phyloP scores from a whole-genome alignment of 139 green algal species.

The Micromonas pusilla region DNA sequence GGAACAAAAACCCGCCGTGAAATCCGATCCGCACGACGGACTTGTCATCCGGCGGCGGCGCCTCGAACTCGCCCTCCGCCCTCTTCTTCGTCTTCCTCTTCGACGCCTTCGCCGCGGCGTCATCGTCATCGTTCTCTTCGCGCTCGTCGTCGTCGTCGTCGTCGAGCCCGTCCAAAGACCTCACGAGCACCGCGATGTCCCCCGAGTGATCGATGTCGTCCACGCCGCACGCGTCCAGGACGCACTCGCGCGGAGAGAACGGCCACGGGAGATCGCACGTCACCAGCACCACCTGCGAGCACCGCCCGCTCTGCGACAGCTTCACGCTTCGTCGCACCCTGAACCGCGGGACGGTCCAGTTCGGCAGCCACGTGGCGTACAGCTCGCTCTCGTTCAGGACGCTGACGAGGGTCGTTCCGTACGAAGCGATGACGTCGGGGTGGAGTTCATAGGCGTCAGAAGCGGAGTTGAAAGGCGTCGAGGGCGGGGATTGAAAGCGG shows the following conservation, averaged over 20 bases:
- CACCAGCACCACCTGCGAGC: neutral
- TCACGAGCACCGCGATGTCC: neutral
- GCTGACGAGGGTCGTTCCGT: too few species aligned
- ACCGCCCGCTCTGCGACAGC: neutral
- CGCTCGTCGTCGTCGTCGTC: too few species aligned
- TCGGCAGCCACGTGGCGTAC: neutral
- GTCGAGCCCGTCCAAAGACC: neutral
- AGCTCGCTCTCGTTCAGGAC: neutral
- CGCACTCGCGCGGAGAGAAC: neutral
- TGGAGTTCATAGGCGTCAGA: too few species aligned
- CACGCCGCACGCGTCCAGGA: neutral
- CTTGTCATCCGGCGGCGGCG: neutral
- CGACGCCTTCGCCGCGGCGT: neutral
- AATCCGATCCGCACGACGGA: neutral
- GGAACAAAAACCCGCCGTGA: neutral
- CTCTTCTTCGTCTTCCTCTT: neutral
- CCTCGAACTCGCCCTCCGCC: too few species aligned
- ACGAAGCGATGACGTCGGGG: too few species aligned
- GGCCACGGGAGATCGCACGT: neutral
- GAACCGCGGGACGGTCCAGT: neutral
- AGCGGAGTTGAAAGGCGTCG: too few species aligned
- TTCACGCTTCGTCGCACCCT: neutral
- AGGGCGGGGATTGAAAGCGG: too few species aligned
- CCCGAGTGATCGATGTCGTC: neutral
- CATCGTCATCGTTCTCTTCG: too few species aligned